Evolutionary conservation across 73 alveolate species (phyloP).

Genomic region (Symbiodinium natans): DNA sequence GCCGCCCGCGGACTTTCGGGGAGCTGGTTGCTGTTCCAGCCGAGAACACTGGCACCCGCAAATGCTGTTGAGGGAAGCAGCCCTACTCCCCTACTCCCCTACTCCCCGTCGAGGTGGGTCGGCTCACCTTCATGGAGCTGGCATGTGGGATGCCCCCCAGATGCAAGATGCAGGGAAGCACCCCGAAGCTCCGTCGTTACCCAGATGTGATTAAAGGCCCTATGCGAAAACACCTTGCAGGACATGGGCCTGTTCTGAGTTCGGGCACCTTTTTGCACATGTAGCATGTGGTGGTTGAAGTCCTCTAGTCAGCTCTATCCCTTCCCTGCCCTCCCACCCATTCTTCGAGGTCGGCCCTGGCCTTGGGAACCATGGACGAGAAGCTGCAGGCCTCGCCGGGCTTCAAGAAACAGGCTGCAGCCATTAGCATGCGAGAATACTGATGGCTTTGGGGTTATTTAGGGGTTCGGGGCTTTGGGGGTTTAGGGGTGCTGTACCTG

Average conservation of each 20-base stretch:
- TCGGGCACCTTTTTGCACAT: background rate
- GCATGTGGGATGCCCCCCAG: constrained; percentile 72
- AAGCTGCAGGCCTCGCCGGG: constrained; percentile 18
- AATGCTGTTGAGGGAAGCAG: too few relatives aligned
- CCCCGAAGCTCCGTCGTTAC: background rate
- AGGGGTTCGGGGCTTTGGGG: background rate
- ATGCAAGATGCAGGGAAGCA: background rate
- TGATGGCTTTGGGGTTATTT: background rate
- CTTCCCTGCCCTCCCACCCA: background rate
- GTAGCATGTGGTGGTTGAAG: background rate
- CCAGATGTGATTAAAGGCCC: background rate
- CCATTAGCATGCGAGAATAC: background rate
- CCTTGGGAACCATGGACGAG: constrained; percentile 87
- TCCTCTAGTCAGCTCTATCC: too few relatives aligned
- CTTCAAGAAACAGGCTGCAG: background rate
- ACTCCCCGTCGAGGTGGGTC: too few relatives aligned
- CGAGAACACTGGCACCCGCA: too few relatives aligned
- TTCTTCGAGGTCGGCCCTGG: constrained; percentile 28
- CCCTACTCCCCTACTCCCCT: too few relatives aligned
- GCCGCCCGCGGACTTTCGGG: too few relatives aligned
- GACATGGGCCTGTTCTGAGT: background rate
- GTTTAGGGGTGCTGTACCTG: background rate
- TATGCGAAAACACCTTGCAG: background rate
- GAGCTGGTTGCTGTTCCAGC: too few relatives aligned
- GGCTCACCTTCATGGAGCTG: constrained; percentile 50